Conservation (phyloP, 805 yeast species). For the Yarrowia yakushimensis region DNA sequence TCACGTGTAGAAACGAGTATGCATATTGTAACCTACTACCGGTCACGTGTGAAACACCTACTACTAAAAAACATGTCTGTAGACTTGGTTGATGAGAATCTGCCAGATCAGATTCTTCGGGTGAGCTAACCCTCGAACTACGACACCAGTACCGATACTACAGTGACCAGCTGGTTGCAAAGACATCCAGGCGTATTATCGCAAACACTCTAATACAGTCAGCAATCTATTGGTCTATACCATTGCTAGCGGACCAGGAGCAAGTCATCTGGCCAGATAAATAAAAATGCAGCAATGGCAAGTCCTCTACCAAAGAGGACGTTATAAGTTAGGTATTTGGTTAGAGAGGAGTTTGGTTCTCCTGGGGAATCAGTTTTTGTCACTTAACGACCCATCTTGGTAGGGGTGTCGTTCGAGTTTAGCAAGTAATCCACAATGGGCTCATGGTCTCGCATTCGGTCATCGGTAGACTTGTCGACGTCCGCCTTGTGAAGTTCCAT, state of each 20-base stretch:
- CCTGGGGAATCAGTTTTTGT: no score
- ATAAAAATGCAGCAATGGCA: not conserved
- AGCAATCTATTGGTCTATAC: constrained; percentile 16
- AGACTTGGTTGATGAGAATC: no score
- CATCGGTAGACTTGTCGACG: constrained; percentile 9
- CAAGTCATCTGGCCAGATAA: not conserved
- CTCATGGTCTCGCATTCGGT: constrained; percentile 20
- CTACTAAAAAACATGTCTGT: no score
- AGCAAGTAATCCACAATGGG: constrained; percentile 18
- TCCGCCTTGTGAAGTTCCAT: not conserved
- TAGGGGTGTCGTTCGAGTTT: not conserved
- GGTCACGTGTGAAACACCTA: no score
- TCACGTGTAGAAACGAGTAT: no score
- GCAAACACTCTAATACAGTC: no score
- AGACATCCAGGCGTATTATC: no score
- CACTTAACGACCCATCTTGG: not conserved
- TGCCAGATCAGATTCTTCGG: not conserved
- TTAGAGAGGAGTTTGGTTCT: not conserved
- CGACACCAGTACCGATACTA: no score
- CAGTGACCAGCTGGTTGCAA: no score
- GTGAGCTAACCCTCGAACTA: no score
- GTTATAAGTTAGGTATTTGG: constrained; percentile 4
- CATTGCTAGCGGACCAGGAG: constrained; percentile 3
- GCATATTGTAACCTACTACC: no score
- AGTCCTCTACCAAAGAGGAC: not conserved